phyloP scores from a whole-genome alignment of 768 basidiomycete genomes.

The Mycena leptocephala region DNA sequence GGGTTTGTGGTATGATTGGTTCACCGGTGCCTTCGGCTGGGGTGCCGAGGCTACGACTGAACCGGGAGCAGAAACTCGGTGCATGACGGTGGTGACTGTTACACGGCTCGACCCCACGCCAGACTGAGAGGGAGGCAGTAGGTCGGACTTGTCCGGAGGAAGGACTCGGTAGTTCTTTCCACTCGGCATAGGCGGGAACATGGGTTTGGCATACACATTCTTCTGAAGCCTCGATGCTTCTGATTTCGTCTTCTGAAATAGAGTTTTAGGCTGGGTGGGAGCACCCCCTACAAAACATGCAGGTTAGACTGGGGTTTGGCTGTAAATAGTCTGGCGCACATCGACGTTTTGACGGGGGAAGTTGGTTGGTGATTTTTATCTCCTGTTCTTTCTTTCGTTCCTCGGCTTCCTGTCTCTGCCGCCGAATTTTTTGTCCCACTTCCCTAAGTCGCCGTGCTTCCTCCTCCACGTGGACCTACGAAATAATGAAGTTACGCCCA shows the following conservation, averaged over 20 bases:
- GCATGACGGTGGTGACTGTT: constrained; percentile 66
- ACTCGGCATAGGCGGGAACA: constrained; percentile 68
- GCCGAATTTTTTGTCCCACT: constrained; percentile 73
- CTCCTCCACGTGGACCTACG: constrained; percentile 68
- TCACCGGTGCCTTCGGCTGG: constrained; percentile 6
- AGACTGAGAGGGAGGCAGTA: constrained; percentile 54
- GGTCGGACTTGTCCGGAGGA: constrained; percentile 50
- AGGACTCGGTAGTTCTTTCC: constrained; percentile 62
- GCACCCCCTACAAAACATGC: constrained; percentile 51
- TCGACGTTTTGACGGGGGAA: constrained; percentile 78
- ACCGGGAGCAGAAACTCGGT: constrained; percentile 43
- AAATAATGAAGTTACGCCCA: constrained; percentile 25
- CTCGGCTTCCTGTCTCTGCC: constrained; percentile 77
- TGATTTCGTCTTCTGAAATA: constrained; percentile 84
- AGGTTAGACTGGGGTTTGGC: constrained; percentile 32
- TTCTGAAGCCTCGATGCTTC: constrained; percentile 81
- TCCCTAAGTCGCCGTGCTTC: constrained; percentile 80
- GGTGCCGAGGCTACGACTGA: constrained; percentile 26
- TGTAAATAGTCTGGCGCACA: constrained; percentile 61
- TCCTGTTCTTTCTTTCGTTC: constrained; percentile 85
- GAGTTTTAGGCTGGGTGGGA: constrained; percentile 69
- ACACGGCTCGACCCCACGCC: constrained; percentile 57
- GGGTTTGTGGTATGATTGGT: constrained; percentile 9
- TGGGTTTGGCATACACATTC: constrained; percentile 69
- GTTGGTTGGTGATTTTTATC: constrained; percentile 80